phyloP scores from a whole-genome alignment of 768 basidiomycete species.

The Boletellus ananas region DNA sequence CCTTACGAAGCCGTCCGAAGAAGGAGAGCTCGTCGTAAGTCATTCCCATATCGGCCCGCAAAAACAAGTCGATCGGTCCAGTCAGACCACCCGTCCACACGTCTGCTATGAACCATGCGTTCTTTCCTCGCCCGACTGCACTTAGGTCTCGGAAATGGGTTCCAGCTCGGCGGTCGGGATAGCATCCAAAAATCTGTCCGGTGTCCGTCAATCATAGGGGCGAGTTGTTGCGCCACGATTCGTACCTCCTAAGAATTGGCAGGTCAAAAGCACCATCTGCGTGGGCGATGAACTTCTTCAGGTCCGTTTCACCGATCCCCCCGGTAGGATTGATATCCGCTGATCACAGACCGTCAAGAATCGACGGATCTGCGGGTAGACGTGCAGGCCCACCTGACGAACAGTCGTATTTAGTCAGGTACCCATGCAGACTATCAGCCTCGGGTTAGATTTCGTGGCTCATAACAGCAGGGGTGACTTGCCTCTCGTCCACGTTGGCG shows the following conservation, averaged over 20 bases:
- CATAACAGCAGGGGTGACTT: constrained; percentile 1
- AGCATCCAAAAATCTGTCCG: constrained; percentile 78
- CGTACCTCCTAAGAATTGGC: constrained; percentile 75
- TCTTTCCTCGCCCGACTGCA: constrained; percentile 89
- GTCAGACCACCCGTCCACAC: not conserved
- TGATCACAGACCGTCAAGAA: constrained; percentile 21
- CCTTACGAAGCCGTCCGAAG: constrained; percentile 89
- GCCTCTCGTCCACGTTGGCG: constrained; percentile 98
- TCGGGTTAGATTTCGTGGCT: not conserved
- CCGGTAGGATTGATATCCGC: constrained; percentile 99
- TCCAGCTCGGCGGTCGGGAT: constrained; percentile 95
- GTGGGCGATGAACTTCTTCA: constrained; percentile 92
- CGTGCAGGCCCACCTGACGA: constrained; percentile 59
- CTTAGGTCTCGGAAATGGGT: constrained; percentile 89
- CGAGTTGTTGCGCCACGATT: not conserved
- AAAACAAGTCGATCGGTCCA: not conserved
- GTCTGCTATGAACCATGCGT: not conserved
- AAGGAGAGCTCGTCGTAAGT: constrained; percentile 95
- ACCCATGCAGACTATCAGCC: constrained; percentile 75
- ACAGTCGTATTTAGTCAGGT: constrained; percentile 97
- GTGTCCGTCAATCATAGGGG: not conserved
- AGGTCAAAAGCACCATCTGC: constrained; percentile 76
- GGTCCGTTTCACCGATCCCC: constrained; percentile 94
- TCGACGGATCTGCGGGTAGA: too few species aligned
- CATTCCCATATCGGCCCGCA: constrained; percentile 97